phyloP scores from a whole-genome alignment of 805 yeast genomes.

The Hanseniaspora guilliermondii region DNA sequence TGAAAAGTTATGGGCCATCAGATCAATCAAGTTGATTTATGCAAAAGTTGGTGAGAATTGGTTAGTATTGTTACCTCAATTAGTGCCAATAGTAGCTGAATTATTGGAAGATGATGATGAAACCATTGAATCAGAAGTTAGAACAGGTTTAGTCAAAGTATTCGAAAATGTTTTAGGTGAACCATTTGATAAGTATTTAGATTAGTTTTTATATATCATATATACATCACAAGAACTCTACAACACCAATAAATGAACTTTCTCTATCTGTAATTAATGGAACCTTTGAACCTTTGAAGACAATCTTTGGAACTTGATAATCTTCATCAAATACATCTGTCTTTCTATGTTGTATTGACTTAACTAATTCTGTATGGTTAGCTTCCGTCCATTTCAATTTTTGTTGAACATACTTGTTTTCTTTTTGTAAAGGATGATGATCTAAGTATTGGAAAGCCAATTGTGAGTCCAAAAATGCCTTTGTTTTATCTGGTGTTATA shows the following conservation, averaged over 20 bases:
- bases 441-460: background rate
- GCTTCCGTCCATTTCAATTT: background rate
- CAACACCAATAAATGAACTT: constrained; percentile 8
- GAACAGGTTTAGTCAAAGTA: constrained; percentile 79
- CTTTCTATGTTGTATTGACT: background rate
- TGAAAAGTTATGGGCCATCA: constrained; percentile 70
- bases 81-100: constrained; percentile 93
- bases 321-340: background rate
- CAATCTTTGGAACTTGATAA: constrained; percentile 5
- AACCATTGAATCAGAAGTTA: constrained; percentile 78
- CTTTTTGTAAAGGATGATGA: background rate
- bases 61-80: constrained; percentile 80
- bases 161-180: constrained; percentile 90
- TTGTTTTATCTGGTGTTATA: background rate
- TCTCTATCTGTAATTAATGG: background rate
- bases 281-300: constrained; percentile 7
- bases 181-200: constrained; percentile 73
- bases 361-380: background rate
- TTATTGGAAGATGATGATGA: constrained; percentile 92
- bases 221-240: background rate
- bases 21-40: constrained; percentile 67
- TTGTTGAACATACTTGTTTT: background rate
- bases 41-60: constrained; percentile 90
- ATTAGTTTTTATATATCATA: constrained; percentile 18
- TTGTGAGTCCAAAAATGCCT: background rate